phyloP scores from a whole-genome alignment of 192 early-diverging fungal species.

The Phycomyces blakesleeanus region DNA sequence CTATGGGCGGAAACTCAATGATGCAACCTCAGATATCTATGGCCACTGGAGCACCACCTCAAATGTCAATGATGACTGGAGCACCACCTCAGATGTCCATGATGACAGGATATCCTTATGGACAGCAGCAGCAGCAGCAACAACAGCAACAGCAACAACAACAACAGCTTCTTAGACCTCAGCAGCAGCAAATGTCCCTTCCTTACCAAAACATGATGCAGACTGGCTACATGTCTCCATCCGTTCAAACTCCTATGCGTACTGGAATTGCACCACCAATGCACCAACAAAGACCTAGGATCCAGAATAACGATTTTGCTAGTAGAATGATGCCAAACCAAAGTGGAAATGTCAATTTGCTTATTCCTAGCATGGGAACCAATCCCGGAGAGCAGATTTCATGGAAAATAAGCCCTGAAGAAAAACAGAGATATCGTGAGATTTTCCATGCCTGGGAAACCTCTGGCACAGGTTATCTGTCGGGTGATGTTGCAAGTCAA shows the following conservation, averaged over 20 bases:
- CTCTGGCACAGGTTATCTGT: constrained; percentile 41
- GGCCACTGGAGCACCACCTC: not conserved
- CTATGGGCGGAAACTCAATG: not conserved
- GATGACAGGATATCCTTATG: constrained; percentile 9
- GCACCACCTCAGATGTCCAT: constrained; percentile 6
- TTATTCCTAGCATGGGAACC: constrained; percentile 33
- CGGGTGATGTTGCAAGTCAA: constrained; percentile 52
- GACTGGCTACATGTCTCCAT: constrained; percentile 6
- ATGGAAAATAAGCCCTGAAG: constrained; percentile 46
- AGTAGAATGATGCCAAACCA: constrained; percentile 40
- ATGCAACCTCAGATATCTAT: not conserved
- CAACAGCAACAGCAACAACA: not conserved
- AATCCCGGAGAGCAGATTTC: constrained; percentile 23
- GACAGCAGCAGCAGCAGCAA: no score
- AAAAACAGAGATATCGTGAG: constrained; percentile 35
- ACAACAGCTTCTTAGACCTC: not conserved
- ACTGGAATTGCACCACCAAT: constrained; percentile 6
- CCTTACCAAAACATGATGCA: not conserved
- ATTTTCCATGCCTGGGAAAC: constrained; percentile 49
- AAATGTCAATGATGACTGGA: not conserved
- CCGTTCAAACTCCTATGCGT: constrained; percentile 15
- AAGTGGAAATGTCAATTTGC: constrained; percentile 9
- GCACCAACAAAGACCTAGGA: constrained; percentile 16
- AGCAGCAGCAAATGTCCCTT: not conserved
- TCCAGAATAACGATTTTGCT: constrained; percentile 33